Evolutionary conservation across 495 filamentous ascomycete genomes (phyloP).

Genomic region (Annulohypoxylon nitens): DNA sequence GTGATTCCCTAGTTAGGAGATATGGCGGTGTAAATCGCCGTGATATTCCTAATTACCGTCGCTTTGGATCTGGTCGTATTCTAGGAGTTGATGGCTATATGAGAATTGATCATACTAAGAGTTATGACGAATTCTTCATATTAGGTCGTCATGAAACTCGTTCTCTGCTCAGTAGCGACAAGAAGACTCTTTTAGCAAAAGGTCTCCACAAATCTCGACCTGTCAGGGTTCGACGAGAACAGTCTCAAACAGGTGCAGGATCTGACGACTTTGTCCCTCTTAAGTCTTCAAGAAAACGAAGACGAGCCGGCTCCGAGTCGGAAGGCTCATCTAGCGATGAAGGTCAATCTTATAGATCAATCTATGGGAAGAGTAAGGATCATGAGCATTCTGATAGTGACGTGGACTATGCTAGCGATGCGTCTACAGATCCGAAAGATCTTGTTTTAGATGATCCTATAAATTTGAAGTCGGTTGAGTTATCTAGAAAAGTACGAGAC

Average conservation of each 20-base stretch:
- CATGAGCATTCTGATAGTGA: conserved; percentile 60
- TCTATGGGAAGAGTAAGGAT: conserved; percentile 71
- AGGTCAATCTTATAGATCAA: conserved; percentile 75
- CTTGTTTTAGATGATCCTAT: conserved; percentile 53
- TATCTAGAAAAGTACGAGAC: conserved; percentile 70
- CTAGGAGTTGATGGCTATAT: conserved; percentile 56
- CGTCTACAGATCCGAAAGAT: conserved; percentile 50
- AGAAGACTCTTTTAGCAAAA: conserved; percentile 50
- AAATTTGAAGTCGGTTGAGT: conserved; percentile 65
- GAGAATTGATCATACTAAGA: conserved; percentile 52
- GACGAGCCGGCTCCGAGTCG: conserved; percentile 47
- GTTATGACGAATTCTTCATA: conserved; percentile 56
- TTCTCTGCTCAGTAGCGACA: conserved; percentile 57
- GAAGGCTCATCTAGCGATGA: conserved; percentile 59
- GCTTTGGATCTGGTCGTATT: conserved; percentile 56
- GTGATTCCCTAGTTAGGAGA: conserved; percentile 59
- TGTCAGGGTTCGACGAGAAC: conserved; percentile 45
- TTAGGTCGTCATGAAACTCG: conserved; percentile 40
- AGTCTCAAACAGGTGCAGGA: conserved; percentile 29
- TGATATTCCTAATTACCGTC: conserved; percentile 57
- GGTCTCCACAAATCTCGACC: conserved; percentile 45
- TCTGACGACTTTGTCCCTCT: conserved; percentile 58
- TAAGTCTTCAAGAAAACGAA: conserved; percentile 55
- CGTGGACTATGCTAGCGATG: conserved; percentile 66
- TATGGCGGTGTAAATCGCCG: conserved; percentile 60